These are phyloP conservation scores for Marasmius sp. DNA, from an alignment of 1,284 basidiomycete genomes.

Conservation along the genomic window DNA sequence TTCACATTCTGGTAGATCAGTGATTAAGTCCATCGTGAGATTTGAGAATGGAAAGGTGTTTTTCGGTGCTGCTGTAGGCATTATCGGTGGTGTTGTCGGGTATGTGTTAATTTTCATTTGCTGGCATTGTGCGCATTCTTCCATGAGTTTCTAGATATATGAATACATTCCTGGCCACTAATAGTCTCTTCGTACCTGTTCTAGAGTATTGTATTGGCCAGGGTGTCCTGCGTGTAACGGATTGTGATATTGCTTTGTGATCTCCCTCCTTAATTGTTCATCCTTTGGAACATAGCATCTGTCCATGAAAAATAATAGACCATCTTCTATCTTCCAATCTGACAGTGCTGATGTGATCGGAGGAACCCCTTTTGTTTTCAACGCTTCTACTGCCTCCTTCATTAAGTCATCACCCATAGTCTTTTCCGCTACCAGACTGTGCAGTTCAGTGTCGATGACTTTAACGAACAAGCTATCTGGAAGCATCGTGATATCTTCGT, in stretches of 20 bases:
- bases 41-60: no score
- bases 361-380: neutral
- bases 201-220: neutral
- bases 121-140: no score
- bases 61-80: no score
- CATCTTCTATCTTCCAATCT: neutral
- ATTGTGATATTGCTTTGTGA: neutral
- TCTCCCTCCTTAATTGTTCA: neutral
- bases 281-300: neutral
- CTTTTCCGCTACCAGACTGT: neutral
- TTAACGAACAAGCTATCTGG: constrained; percentile 16
- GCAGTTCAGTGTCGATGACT: constrained; percentile 9
- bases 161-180: no score
- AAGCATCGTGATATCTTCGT: constrained; percentile 15
- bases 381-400: neutral
- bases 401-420: neutral
- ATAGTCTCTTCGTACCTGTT: no score
- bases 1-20: neutral
- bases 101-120: no score
- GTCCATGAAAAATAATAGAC: neutral
- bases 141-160: no score
- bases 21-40: no score
- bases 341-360: neutral
- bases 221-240: neutral
- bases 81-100: no score